These are phyloP conservation scores for Ophiocordyceps camponoti-rufipedis DNA, from an alignment of 2,329 filamentous ascomycete genomes.

Conservation along the genomic window DNA sequence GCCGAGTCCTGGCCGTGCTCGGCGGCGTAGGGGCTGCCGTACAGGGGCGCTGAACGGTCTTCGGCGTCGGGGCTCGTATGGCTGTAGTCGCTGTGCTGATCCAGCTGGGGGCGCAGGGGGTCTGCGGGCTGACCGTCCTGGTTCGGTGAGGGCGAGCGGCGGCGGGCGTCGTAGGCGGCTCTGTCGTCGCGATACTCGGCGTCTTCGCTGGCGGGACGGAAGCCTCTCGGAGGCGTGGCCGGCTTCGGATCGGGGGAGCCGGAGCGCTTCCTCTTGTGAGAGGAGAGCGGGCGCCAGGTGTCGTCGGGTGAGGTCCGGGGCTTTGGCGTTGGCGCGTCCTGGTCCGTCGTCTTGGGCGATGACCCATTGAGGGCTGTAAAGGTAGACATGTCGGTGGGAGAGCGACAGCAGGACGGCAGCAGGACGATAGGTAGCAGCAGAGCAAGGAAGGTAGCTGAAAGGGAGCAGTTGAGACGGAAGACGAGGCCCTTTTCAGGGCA, in stretches of 20 bases:
- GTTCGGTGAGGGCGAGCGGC: conserved; percentile 25
- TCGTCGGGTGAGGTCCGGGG: conserved; percentile 7
- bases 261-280: conserved; percentile 54
- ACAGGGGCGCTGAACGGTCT: conserved; percentile 23
- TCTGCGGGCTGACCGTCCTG: conserved; percentile 28
- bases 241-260: conserved; percentile 17
- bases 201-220: conserved; percentile 27
- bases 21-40: conserved; percentile 23
- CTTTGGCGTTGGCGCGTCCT: conserved; percentile 22
- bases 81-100: conserved; percentile 29
- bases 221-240: conserved; percentile 24
- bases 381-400: conserved; percentile 21
- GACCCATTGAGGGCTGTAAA: conserved; percentile 33
- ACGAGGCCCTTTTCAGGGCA: no score
- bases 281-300: conserved; percentile 6
- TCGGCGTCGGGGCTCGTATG: conserved; percentile 37
- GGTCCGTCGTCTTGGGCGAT: conserved; percentile 28
- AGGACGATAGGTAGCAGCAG: no score
- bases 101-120: conserved; percentile 24
- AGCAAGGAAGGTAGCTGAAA: no score
- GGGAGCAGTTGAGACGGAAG: no score
- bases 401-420: background rate
- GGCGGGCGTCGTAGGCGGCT: conserved; percentile 25
- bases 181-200: conserved; percentile 31
- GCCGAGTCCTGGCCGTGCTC: conserved; percentile 29